phyloP scores from a whole-genome alignment of 2,329 filamentous ascomycete genomes.

The Aureobasidium uvarum region DNA sequence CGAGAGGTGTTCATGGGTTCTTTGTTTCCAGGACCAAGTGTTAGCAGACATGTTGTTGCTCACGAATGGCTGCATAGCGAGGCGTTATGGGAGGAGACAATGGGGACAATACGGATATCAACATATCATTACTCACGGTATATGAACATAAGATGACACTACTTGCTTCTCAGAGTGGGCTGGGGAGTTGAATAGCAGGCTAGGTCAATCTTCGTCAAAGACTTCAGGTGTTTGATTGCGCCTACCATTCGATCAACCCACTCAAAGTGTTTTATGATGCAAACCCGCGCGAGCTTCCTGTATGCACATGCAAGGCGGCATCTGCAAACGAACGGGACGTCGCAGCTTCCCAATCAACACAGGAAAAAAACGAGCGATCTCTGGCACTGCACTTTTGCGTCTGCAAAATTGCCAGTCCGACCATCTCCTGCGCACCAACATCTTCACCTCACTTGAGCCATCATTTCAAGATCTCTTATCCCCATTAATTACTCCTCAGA shows the following conservation, averaged over 20 bases:
- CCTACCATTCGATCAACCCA: not conserved
- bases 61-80: slow-evolving; percentile 20
- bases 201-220: not conserved
- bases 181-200: not conserved
- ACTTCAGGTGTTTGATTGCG: not conserved
- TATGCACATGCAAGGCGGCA: not conserved
- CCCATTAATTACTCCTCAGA: not conserved
- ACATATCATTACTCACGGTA: slow-evolving; percentile 8
- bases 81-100: slow-evolving; percentile 3
- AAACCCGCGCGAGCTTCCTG: not conserved
- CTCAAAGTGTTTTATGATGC: not conserved
- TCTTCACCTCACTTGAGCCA: not conserved
- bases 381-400: not conserved
- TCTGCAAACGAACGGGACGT: slow-evolving; percentile 2
- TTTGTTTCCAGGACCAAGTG: not conserved
- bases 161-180: not conserved
- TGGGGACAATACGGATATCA: not conserved
- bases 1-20: slow-evolving; percentile 20
- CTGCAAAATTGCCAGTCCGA: not conserved
- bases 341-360: not conserved
- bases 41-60: slow-evolving; percentile 2
- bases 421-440: not conserved
- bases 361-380: not conserved
- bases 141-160: slow-evolving; percentile 4
- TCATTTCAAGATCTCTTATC: slow-evolving; percentile 3